A percentile compares a stretch with the other conserved stretches of the same genome.
Evolutionary conservation across 495 filamentous ascomycete genomes (phyloP).

Genomic region (Durotheca rogersii): DNA sequence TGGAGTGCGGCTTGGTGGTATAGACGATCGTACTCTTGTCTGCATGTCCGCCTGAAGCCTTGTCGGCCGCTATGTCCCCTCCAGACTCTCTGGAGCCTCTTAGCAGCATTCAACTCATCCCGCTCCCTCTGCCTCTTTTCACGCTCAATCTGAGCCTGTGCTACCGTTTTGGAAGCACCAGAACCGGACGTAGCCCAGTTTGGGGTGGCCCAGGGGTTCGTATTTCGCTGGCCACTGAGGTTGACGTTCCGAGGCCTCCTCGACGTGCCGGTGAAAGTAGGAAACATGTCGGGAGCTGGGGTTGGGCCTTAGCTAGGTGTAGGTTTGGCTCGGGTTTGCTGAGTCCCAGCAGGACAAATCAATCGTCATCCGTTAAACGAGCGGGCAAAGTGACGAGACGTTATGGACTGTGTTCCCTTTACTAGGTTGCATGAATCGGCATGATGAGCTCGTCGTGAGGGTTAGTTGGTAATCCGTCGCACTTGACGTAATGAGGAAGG

Average conservation of each 20-base stretch:
- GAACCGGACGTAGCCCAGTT: constrained; percentile 48
- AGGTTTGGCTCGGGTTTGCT: neutral
- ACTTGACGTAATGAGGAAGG: constrained; percentile 5
- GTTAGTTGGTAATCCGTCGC: neutral
- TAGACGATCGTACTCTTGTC: constrained; percentile 66
- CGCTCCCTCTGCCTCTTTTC: constrained; percentile 77
- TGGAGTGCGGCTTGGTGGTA: constrained; percentile 26
- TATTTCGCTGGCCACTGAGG: constrained; percentile 75
- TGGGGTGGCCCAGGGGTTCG: constrained; percentile 68
- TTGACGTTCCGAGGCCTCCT: constrained; percentile 88
- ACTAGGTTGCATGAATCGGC: constrained; percentile 9
- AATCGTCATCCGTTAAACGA: neutral
- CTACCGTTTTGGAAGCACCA: constrained; percentile 73
- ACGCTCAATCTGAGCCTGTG: constrained; percentile 83
- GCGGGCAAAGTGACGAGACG: neutral
- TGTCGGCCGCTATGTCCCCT: constrained; percentile 70
- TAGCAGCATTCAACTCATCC: constrained; percentile 71
- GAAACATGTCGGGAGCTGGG: constrained; percentile 64
- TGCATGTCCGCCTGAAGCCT: constrained; percentile 56
- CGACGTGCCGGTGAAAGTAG: constrained; percentile 83
- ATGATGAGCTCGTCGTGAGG: constrained; percentile 4
- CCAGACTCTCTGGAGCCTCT: constrained; percentile 78
- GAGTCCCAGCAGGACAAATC: neutral
- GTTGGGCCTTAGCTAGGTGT: neutral
- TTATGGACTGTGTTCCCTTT: constrained; percentile 1